These are phyloP conservation scores for Lizonia empirigonia DNA, from an alignment of 2,329 filamentous ascomycete species.

Conservation along the genomic window DNA sequence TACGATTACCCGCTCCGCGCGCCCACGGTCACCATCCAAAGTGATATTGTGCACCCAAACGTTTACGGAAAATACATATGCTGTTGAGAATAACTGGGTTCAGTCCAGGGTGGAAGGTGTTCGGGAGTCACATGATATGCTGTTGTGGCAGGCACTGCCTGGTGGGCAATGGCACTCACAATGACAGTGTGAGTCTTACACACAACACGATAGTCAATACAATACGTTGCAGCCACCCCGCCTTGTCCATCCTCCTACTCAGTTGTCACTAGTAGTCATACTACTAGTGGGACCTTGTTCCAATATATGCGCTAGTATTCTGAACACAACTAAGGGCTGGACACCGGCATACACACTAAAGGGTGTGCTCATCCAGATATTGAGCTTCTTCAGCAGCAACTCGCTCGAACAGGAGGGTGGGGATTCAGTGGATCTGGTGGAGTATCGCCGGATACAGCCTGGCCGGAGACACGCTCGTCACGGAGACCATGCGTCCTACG, in stretches of 20 bases:
- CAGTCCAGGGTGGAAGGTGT: too few relatives aligned
- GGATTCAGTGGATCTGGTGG: constrained; percentile 29
- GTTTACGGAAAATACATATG: constrained; percentile 53
- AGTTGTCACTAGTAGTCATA: too few relatives aligned
- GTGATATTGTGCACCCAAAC: constrained; percentile 53
- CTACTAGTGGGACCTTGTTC: too few relatives aligned
- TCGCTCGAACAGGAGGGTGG: constrained; percentile 51
- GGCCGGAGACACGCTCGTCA: background rate
- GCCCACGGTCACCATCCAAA: constrained; percentile 52
- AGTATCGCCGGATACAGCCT: constrained; percentile 1
- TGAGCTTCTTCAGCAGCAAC: constrained; percentile 59
- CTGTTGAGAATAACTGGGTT: too few relatives aligned
- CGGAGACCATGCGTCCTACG: background rate
- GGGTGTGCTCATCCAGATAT: constrained; percentile 57
- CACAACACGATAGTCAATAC: too few relatives aligned
- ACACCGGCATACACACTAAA: constrained; percentile 60
- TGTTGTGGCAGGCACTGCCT: too few relatives aligned
- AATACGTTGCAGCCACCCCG: too few relatives aligned
- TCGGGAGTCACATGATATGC: too few relatives aligned
- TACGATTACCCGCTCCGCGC: constrained; percentile 49
- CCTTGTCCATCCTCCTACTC: too few relatives aligned
- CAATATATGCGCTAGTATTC: constrained; percentile 57
- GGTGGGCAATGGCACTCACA: too few relatives aligned
- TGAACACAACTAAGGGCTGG: constrained; percentile 52
- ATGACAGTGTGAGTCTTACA: too few relatives aligned